Evolutionary conservation across 2,329 filamentous ascomycete species (phyloP), one percentile per base, ranked within the genome.

Genomic region (Penicillium sclerotiorum): DNA sequence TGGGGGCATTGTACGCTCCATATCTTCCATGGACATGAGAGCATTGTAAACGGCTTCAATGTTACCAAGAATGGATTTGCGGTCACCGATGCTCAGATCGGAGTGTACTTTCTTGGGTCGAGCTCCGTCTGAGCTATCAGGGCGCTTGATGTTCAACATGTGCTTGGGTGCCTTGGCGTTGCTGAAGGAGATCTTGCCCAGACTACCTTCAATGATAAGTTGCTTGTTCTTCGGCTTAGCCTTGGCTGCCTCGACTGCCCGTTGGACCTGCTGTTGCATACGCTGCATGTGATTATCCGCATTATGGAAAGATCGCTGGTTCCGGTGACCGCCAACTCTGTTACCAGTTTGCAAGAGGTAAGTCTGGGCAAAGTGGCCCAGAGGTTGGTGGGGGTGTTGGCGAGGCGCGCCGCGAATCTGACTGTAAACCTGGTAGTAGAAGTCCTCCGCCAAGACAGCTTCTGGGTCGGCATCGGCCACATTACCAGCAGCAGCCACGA

Each of bases 211-310:
- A 51, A 99, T 93, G 17, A 97, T 92, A 8, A 99, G 80, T 69
- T 96, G 92, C 65, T 95, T 95, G 67, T 95, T 96, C 79, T 99
- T 99, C 11, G 94, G 94, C 72, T 95, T 93, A 52, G 91, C 90
- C 77, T 97, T 99, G 45, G 94, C 94, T 1, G 94, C 94, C 67
- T 99, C 94, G 0, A 99, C 94, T 20, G 94, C 94, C 49, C 94
- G 86, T 69, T 96, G 93, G 11, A 99, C 95, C 72, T 99, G 94
- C 72, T 99, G 94, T 72, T 99, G 93, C 94, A 99, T 99, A 47
- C 94, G 87, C 70, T 97, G 94, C 76, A 97, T 90, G 66, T 99
- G 94, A 68, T 96, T 99, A 70, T 99, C 94, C 15, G 90, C 91
- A 36, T 88, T 90, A 51, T 90, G 83, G 53, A 86, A 85, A 60